A percentile compares a stretch with the other conserved stretches of the same genome.
Conservation (phyloP, 176 grass and related monocot genomes). For the Coix lacrymajobi region DNA sequence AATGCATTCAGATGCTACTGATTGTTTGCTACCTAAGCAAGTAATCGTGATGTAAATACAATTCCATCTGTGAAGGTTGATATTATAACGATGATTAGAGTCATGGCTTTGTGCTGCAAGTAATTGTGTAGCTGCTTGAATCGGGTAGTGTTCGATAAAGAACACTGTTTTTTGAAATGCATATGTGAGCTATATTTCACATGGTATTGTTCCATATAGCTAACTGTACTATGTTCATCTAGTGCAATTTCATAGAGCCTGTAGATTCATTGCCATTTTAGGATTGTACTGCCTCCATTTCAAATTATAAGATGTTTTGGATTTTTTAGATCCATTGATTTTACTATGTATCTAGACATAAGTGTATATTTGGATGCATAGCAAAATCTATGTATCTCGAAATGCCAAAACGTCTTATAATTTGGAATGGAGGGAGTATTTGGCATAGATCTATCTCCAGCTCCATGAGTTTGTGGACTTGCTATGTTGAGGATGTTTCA, state of each 20-base stretch:
- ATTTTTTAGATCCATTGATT: no score
- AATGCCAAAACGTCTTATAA: no score
- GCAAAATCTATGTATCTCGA: no score
- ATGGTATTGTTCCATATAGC: neutral
- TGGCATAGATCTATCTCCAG: neutral
- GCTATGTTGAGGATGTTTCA: neutral
- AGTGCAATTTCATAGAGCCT: neutral
- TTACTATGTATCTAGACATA: no score
- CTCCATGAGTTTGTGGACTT: neutral
- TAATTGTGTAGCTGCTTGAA: neutral
- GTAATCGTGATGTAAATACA: neutral
- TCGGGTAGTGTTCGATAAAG: neutral
- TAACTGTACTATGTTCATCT: neutral
- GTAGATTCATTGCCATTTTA: neutral
- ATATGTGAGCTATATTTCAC: neutral
- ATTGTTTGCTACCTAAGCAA: neutral
- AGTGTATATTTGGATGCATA: no score
- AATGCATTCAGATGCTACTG: neutral
- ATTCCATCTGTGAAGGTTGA: neutral
- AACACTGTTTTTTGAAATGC: neutral
- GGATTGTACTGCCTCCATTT: no score
- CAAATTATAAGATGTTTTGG: no score
- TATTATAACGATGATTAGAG: neutral
- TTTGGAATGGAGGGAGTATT: no score
- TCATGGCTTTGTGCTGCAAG: neutral